Conservation (phyloP, 371 early-diverging fungal genomes). For the Mucor racemosus region DNA sequence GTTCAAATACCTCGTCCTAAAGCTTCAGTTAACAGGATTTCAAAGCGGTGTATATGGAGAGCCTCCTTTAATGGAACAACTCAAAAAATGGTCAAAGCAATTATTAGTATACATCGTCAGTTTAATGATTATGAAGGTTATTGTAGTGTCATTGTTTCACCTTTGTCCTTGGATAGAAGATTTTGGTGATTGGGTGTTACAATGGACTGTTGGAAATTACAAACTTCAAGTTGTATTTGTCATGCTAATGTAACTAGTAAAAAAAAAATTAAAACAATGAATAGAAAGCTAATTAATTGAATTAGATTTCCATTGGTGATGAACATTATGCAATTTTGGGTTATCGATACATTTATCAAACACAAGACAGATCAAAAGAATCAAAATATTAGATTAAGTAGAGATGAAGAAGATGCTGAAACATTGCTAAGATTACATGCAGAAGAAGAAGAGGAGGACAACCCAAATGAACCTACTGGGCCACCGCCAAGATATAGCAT, state of each 20-base stretch:
- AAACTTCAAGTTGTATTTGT: slow-evolving; percentile 55
- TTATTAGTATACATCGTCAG: slow-evolving; percentile 58
- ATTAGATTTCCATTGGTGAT: slow-evolving; percentile 63
- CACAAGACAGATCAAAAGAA: slow-evolving; percentile 42
- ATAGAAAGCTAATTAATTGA: slow-evolving; percentile 49
- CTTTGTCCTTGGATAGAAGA: slow-evolving; percentile 61
- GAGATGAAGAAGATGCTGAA: slow-evolving; percentile 35
- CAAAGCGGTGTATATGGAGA: slow-evolving; percentile 69
- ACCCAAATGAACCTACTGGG: background rate
- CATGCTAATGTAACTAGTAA: slow-evolving; percentile 45
- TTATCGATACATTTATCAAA: slow-evolving; percentile 70
- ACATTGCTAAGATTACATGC: slow-evolving; percentile 19
- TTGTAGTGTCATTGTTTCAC: slow-evolving; percentile 53
- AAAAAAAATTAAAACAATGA: background rate
- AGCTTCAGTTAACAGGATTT: slow-evolving; percentile 48
- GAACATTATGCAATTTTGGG: slow-evolving; percentile 73
- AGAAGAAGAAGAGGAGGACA: slow-evolving; percentile 10
- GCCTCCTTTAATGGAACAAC: slow-evolving; percentile 55
- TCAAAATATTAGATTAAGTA: slow-evolving; percentile 14
- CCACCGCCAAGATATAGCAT: slow-evolving; percentile 21
- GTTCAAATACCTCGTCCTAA: slow-evolving; percentile 41
- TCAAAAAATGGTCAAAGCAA: slow-evolving; percentile 64
- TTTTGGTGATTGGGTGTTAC: slow-evolving; percentile 63
- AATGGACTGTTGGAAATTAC: slow-evolving; percentile 51
- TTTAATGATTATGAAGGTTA: slow-evolving; percentile 63